phyloP scores from a whole-genome alignment of 352 stramenopile species.

The Phytopythium sindhum region DNA sequence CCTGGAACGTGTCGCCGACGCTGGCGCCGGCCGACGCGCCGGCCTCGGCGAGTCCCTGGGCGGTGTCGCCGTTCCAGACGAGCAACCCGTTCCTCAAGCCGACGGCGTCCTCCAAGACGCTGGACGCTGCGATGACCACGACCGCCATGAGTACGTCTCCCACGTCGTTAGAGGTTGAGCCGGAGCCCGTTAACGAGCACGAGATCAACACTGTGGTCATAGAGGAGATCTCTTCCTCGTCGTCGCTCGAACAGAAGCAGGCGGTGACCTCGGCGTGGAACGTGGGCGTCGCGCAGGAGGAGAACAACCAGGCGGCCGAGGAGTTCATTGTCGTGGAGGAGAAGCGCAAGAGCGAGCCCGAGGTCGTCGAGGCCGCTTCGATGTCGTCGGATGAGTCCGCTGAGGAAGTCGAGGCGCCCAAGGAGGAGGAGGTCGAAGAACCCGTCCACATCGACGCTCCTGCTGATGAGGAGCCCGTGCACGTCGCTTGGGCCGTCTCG shows the following conservation, averaged over 20 bases:
- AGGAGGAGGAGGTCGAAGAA: constrained; percentile 14
- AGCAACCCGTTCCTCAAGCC: constrained; percentile 32
- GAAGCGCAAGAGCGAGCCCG: background rate
- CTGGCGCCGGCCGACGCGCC: constrained; percentile 12
- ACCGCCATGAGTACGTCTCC: constrained; percentile 6
- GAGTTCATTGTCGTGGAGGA: constrained; percentile 8
- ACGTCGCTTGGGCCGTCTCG: constrained; percentile 6
- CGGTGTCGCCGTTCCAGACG: constrained; percentile 38
- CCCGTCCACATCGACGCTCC: constrained; percentile 8
- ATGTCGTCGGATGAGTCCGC: constrained; percentile 9
- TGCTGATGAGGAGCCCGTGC: constrained; percentile 10
- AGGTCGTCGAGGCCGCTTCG: background rate
- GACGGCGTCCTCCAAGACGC: constrained; percentile 2
- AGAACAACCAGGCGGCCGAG: constrained; percentile 7
- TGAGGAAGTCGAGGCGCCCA: constrained; percentile 4
- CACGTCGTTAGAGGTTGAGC: constrained; percentile 6
- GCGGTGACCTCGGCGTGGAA: constrained; percentile 17
- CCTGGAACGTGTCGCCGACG: constrained; percentile 49
- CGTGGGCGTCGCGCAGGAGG: background rate
- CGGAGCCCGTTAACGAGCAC: constrained; percentile 27
- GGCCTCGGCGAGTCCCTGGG: constrained; percentile 29
- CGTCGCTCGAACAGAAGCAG: constrained; percentile 8
- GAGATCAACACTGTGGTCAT: constrained; percentile 27
- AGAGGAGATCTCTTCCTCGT: constrained; percentile 14
- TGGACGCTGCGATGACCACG: background rate